These are phyloP conservation scores for Evansstolkia leycettana DNA, from an alignment of 495 filamentous ascomycete genomes.

Conservation along the genomic window DNA sequence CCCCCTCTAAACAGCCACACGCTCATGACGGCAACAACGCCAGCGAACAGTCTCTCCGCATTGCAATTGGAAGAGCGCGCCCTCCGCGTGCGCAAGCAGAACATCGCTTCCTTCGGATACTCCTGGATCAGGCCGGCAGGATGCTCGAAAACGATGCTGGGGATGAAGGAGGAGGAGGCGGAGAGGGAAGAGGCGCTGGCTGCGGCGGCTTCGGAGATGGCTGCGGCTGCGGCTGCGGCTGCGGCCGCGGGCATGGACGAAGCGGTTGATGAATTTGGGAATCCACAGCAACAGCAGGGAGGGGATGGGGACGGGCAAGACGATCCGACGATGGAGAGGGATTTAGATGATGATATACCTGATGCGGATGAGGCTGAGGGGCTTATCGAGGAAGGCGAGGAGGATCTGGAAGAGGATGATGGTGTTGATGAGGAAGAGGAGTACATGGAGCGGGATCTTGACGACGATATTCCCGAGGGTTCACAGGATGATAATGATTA, in stretches of 20 bases:
- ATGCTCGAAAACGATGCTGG: slow-evolving; percentile 61
- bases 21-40: slow-evolving; percentile 16
- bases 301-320: slow-evolving; percentile 20
- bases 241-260: slow-evolving; percentile 29
- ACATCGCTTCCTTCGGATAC: slow-evolving; percentile 61
- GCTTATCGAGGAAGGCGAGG: slow-evolving; percentile 30
- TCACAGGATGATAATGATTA: slow-evolving; percentile 32
- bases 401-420: slow-evolving; percentile 25
- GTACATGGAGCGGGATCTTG: slow-evolving; percentile 35
- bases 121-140: slow-evolving; percentile 73
- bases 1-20: slow-evolving; percentile 10
- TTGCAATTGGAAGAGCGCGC: slow-evolving; percentile 57
- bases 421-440: slow-evolving; percentile 27
- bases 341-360: slow-evolving; percentile 38
- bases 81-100: slow-evolving; percentile 52
- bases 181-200: slow-evolving; percentile 72
- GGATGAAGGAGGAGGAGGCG: slow-evolving; percentile 63
- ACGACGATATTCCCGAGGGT: slow-evolving; percentile 39
- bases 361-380: slow-evolving; percentile 28
- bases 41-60: slow-evolving; percentile 37
- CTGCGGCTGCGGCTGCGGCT: slow-evolving; percentile 49
- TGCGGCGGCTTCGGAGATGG: slow-evolving; percentile 53
- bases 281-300: slow-evolving; percentile 7
- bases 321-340: slow-evolving; percentile 27
- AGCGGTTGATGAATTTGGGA: no score